Evolutionary conservation across 148 eudicot species (phyloP).

Genomic region (Diospyros lotus): DNA sequence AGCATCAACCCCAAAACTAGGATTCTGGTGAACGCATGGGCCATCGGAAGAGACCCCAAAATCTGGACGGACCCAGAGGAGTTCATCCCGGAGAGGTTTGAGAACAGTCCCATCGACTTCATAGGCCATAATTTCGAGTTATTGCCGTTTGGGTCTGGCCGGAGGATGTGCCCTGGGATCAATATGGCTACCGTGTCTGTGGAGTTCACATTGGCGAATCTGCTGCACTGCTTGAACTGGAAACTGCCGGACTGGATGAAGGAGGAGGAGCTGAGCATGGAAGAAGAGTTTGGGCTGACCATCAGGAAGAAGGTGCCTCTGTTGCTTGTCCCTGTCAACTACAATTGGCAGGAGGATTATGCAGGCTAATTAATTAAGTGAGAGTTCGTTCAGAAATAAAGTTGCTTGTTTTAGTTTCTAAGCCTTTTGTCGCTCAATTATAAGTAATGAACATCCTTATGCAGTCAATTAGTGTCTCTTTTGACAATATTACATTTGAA

Average conservation of each 20-base stretch:
- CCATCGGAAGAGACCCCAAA: not conserved
- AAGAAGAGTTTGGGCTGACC: not conserved
- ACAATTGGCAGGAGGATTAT: conserved; percentile 5
- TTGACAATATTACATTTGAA: no score
- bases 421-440: no score
- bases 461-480: no score
- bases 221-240: conserved; percentile 2
- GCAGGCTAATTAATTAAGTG: not conserved
- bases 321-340: conserved; percentile 4
- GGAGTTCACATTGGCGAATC: not conserved
- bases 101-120: not conserved
- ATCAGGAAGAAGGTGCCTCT: not conserved
- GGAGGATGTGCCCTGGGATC: conserved; percentile 2
- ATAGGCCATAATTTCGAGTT: conserved; percentile 1
- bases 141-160: conserved; percentile 5
- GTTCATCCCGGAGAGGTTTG: conserved; percentile 7
- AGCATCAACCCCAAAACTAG: conserved; percentile 2
- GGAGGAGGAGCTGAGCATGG: not conserved
- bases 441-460: no score
- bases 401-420: no score
- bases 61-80: not conserved
- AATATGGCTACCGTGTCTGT: not conserved
- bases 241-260: conserved; percentile 9
- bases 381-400: no score
- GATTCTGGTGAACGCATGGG: not conserved